Conservation (phyloP, 1,284 basidiomycete species). For the Anthracocystis setariae region DNA sequence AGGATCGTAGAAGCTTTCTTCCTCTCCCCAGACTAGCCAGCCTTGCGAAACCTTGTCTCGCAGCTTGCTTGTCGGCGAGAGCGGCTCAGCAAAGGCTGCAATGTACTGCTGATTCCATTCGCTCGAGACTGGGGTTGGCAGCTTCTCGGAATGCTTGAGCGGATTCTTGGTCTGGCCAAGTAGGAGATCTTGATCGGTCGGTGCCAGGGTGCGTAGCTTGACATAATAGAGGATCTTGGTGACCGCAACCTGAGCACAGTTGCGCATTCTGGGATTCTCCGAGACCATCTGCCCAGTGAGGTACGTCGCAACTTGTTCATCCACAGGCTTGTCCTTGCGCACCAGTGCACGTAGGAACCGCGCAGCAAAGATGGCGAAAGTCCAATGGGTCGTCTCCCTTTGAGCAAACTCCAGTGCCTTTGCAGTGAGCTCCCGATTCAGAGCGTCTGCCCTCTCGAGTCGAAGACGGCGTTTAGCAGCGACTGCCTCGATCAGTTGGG, state of each 20-base stretch:
- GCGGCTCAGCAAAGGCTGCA: conserved; percentile 68
- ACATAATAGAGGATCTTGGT: conserved; percentile 80
- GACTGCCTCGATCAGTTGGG: conserved; percentile 63
- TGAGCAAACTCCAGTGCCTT: conserved; percentile 77
- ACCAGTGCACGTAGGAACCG: conserved; percentile 79
- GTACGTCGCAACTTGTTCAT: conserved; percentile 74
- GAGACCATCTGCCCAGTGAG: conserved; percentile 71
- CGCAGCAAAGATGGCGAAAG: conserved; percentile 82
- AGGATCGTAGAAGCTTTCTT: conserved; percentile 77
- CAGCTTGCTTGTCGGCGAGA: conserved; percentile 70
- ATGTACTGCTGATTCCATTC: conserved; percentile 74
- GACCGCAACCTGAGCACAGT: conserved; percentile 79
- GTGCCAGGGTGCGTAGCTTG: conserved; percentile 84
- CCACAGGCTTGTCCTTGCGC: conserved; percentile 78
- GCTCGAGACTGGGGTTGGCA: conserved; percentile 58
- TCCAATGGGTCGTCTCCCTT: conserved; percentile 84
- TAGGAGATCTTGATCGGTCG: conserved; percentile 78
- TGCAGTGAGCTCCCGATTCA: conserved; percentile 71
- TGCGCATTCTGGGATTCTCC: conserved; percentile 82
- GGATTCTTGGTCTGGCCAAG: conserved; percentile 82
- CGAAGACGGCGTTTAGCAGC: conserved; percentile 61
- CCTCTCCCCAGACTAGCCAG: conserved; percentile 83
- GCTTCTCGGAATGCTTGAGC: conserved; percentile 70
- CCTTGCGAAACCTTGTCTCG: conserved; percentile 85
- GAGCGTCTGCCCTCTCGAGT: conserved; percentile 66